Conservation (phyloP, 768 basidiomycete species). For the Termitomyces sp. region DNA sequence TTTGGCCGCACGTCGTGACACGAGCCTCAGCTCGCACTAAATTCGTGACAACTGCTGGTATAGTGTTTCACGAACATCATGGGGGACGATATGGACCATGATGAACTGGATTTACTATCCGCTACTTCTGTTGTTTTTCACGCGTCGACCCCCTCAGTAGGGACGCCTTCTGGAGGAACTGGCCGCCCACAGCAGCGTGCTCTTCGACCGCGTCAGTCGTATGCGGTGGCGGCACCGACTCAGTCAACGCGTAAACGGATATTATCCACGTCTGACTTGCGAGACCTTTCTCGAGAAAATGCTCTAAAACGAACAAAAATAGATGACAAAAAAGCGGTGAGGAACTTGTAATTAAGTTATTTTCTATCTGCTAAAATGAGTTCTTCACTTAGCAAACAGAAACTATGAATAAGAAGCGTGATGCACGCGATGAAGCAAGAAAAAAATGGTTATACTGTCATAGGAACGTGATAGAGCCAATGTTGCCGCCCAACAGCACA, state of each 20-base stretch:
- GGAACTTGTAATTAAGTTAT: background rate
- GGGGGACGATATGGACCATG: slow-evolving; percentile 2
- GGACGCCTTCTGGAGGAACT: background rate
- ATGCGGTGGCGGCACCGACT: background rate
- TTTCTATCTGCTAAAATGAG: background rate
- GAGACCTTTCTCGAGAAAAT: slow-evolving; percentile 22
- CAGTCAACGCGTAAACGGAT: slow-evolving; percentile 17
- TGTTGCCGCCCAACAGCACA: slow-evolving; percentile 37
- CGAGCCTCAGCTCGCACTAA: too few relatives aligned
- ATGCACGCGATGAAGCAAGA: slow-evolving; percentile 36
- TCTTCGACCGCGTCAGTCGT: slow-evolving; percentile 14
- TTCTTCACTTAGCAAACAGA: slow-evolving; percentile 34
- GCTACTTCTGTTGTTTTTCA: background rate
- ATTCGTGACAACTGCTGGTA: background rate
- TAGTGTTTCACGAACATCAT: background rate
- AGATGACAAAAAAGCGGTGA: slow-evolving; percentile 40
- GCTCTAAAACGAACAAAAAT: slow-evolving; percentile 23
- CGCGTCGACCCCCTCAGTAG: slow-evolving; percentile 1
- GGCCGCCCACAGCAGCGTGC: slow-evolving; percentile 8
- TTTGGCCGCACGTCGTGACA: background rate
- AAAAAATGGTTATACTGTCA: slow-evolving; percentile 47
- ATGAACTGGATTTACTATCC: slow-evolving; percentile 14
- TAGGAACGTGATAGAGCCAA: slow-evolving; percentile 40
- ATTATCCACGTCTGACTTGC: slow-evolving; percentile 11
- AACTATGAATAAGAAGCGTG: slow-evolving; percentile 32